Base-by-base conservation (phyloP, 1,284 basidiomycete species). In the Ustilago loliicola region DNA sequence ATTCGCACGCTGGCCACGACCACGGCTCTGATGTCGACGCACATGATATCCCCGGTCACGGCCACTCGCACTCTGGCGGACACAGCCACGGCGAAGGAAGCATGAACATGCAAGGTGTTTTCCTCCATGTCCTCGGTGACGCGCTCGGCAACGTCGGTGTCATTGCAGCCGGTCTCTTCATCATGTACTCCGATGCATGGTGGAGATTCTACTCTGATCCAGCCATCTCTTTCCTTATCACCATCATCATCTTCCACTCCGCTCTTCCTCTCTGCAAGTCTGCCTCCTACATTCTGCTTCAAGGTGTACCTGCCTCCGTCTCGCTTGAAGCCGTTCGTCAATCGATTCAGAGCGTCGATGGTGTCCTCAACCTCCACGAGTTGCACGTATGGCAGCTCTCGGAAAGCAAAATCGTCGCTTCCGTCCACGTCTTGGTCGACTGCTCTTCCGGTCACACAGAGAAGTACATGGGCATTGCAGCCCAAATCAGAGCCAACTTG, bases 101-200 rank as follows among this genome's bases (percentile, higher is more conserved):
- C 6, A 98, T 99, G 96, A 99, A 98, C 88, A 98, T 99, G 95
- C 93, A 89, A 36, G 97, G 95, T 32, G 90, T 99, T 3, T 90
- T 99, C 65, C 88, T 99, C 27, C 97, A 99, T 87, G 96, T 99
- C 29, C 87, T 99, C 47, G 96, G 97, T 38, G 97, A 99, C 88
- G 97, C 97, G 75, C 79, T 86, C 48, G 96, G 97, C 66, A 99
- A 99, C 87, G 93, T 98, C 73, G 97, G 97, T 72, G 97, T 99
- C 75, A 98, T 99, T 73, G 91, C 92, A 30, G 94, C 96, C 5
- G 97, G 97, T 76, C 90, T 98, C 11, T 84, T 86, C 74, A 86
- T 86, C 74, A 65, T 79, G 64, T 71, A 69, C 63, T 83, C 83
- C 7, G 47, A 60, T 13, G 81, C 79, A n/a, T 79, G 64, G 53